phyloP scores from a whole-genome alignment of 345 rosid genomes.

The Conringia planisiliqua region DNA sequence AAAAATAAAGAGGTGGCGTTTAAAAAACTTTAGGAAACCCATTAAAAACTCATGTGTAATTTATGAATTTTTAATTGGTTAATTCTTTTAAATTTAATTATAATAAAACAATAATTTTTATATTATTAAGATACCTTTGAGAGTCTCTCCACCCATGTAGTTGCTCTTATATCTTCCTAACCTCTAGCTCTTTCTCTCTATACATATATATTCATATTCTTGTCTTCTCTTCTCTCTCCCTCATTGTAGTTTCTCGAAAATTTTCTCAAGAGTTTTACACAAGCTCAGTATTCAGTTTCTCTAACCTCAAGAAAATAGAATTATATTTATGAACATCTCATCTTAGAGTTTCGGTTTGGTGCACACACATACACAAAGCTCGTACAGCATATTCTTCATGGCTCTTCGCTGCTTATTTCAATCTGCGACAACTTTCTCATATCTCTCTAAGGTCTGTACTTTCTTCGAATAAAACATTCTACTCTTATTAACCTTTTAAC shows the following conservation, averaged over 20 bases:
- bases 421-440: conserved; percentile 8
- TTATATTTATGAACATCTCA: not conserved
- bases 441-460: conserved; percentile 22
- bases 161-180: no score
- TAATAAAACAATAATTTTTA: no score
- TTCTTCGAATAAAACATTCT: not conserved
- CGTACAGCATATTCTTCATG: conserved; percentile 19
- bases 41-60: no score
- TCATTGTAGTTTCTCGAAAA: conserved; percentile 5
- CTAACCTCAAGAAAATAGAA: not conserved
- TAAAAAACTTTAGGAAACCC: no score
- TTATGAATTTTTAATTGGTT: no score
- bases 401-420: conserved; percentile 22
- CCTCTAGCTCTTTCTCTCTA: not conserved
- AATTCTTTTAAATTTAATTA: no score
- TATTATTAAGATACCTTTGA: no score
- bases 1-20: no score
- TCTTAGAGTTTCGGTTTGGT: not conserved
- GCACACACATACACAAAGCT: not conserved
- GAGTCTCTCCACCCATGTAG: no score
- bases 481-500: not conserved
- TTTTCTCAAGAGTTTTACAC: not conserved
- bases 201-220: not conserved
- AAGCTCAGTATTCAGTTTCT: not conserved
- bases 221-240: not conserved